phyloP scores from a whole-genome alignment of 2,329 filamentous ascomycete species.

The Paramyrothecium roridum region DNA sequence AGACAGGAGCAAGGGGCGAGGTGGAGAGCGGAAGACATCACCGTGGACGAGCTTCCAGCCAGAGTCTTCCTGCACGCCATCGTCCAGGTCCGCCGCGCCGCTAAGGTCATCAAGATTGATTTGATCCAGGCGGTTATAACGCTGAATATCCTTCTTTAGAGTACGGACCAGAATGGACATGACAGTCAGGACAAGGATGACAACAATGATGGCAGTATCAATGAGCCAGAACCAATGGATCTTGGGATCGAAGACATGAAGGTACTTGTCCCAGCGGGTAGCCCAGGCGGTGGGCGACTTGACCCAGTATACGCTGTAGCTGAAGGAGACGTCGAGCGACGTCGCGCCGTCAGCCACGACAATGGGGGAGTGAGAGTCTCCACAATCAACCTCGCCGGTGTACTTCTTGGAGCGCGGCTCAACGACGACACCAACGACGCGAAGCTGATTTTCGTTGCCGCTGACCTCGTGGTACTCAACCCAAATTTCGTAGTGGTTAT shows the following conservation, averaged over 20 bases:
- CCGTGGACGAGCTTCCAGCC: slow-evolving; percentile 98
- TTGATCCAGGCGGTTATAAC: slow-evolving; percentile 92
- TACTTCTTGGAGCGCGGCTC: slow-evolving; percentile 71
- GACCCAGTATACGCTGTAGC: slow-evolving; percentile 89
- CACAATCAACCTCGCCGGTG: slow-evolving; percentile 61
- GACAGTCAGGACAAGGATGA: slow-evolving; percentile 88
- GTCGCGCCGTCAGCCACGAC: slow-evolving; percentile 55
- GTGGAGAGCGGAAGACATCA: slow-evolving; percentile 89
- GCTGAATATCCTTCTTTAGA: slow-evolving; percentile 89
- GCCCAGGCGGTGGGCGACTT: slow-evolving; percentile 86
- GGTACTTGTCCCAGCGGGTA: slow-evolving; percentile 97
- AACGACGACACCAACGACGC: slow-evolving; percentile 90
- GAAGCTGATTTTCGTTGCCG: slow-evolving; percentile 63
- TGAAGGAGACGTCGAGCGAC: slow-evolving; percentile 70
- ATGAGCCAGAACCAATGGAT: slow-evolving; percentile 99
- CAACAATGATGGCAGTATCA: slow-evolving; percentile 91
- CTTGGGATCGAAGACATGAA: slow-evolving; percentile 95
- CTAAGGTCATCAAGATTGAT: slow-evolving; percentile 88
- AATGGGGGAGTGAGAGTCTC: slow-evolving; percentile 53
- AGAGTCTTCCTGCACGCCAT: slow-evolving; percentile 94
- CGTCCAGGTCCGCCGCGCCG: slow-evolving; percentile 74
- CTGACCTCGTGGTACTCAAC: slow-evolving; percentile 87
- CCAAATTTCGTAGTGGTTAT: slow-evolving; percentile 94
- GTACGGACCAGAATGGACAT: slow-evolving; percentile 88
- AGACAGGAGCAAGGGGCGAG: slow-evolving; percentile 78